Evolutionary conservation across 2,329 filamentous ascomycete genomes (phyloP), one percentile per base, ranked within the genome.

Genomic region (Atkinsonella hypoxylon): DNA sequence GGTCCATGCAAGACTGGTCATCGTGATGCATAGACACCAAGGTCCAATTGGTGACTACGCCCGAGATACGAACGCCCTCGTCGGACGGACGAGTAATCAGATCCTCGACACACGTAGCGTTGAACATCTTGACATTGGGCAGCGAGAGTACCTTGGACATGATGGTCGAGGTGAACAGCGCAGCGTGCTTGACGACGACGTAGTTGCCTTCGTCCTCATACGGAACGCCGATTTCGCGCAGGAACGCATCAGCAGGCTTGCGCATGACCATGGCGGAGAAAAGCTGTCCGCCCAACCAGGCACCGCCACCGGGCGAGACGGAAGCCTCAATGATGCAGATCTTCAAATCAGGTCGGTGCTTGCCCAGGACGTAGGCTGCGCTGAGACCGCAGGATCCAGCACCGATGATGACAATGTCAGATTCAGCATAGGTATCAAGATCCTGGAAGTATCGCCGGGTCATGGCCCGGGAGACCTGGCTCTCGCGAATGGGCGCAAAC

Each of bases 241-340:
- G 74, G 74, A 95, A 95, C 51, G 78, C 79, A 63, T 95, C 86
- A 49, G 89, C 89, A 12, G 90, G 89, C 75, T 93, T 94, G 61
- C 89, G 85, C 83, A 96, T 89, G 46, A 95, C 79, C 89, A 95
- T 95, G 63, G 89, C 89, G 54, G 82, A 87, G 80, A 96, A 95
- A 52, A 95, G 85, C 74, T 95, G 90, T 17, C 89, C 89, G 52
- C 90, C 90, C 44, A 95, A 81, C 89, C 89, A 95, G 54, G 89
- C 89, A 61, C 89, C 89, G 56, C 89, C 89, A 54, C 87, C 87
- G 48, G 89, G 90, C 48, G 87, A 84, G 44, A 95, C 89, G 45
- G 84, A 85, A 41, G 89, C 87, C 72, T 95, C 89, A 59, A 95
- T 78, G 64, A 95, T 86, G 64, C 89, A 87, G 66, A 95, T 94